Evolutionary conservation across 2,329 filamentous ascomycete species (phyloP).

Genomic region (Trichoderma atrobrunneum): DNA sequence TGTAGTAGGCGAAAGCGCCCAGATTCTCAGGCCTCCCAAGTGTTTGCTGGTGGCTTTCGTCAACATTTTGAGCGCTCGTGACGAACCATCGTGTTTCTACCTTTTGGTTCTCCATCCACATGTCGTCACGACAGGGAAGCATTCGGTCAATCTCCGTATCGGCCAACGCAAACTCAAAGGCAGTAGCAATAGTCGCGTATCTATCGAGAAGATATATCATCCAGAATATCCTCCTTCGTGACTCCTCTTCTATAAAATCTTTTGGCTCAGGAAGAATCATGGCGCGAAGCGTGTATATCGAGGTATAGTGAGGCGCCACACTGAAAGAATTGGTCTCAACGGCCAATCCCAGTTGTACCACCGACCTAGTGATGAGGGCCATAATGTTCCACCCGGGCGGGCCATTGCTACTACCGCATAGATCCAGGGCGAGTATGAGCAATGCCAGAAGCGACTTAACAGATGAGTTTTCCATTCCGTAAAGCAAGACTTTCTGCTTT

Average conservation of each 20-base stretch:
- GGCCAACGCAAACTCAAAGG: slow-evolving; percentile 86
- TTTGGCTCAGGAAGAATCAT: slow-evolving; percentile 80
- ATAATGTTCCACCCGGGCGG: slow-evolving; percentile 91
- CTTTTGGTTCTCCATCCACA: slow-evolving; percentile 78
- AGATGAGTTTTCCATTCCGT: slow-evolving; percentile 85
- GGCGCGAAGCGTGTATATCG: slow-evolving; percentile 84
- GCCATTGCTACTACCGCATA: slow-evolving; percentile 83
- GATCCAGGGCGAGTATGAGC: slow-evolving; percentile 80
- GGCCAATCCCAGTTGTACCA: slow-evolving; percentile 81
- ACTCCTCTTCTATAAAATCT: slow-evolving; percentile 88
- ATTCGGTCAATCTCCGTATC: slow-evolving; percentile 87
- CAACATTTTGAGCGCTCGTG: slow-evolving; percentile 43
- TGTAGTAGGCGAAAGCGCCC: slow-evolving; percentile 84
- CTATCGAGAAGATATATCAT: slow-evolving; percentile 89
- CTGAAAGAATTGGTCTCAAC: slow-evolving; percentile 79
- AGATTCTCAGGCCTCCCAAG: slow-evolving; percentile 74
- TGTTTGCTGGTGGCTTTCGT: slow-evolving; percentile 55
- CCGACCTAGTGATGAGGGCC: slow-evolving; percentile 81
- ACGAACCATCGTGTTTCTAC: slow-evolving; percentile 84
- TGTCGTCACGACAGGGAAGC: slow-evolving; percentile 81
- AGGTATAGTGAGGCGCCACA: slow-evolving; percentile 74
- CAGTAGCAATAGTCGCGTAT: slow-evolving; percentile 86
- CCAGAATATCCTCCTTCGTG: slow-evolving; percentile 82
- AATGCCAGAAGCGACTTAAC: slow-evolving; percentile 85
- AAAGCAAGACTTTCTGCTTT: slow-evolving; percentile 82